These are phyloP conservation scores for Obelidium mucronatum DNA, from an alignment of 192 early-diverging fungal genomes.

Conservation along the genomic window DNA sequence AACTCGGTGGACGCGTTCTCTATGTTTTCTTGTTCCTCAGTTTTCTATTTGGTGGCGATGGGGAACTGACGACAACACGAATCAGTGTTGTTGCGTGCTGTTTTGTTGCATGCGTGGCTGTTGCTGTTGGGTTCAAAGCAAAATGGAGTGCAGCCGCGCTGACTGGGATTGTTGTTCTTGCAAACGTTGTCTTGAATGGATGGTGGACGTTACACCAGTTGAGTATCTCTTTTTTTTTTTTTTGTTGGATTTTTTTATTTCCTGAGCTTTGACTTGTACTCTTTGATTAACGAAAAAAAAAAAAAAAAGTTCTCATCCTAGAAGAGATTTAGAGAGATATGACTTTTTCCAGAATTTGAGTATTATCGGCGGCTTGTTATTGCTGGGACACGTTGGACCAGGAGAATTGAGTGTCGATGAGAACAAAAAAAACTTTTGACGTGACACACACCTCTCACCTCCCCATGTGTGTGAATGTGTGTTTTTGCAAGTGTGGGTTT, in stretches of 20 bases:
- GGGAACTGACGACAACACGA: conserved; percentile 63
- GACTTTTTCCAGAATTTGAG: conserved; percentile 97
- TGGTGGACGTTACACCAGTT: conserved; percentile 86
- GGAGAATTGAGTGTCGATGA: conserved; percentile 82
- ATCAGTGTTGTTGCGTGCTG: conserved; percentile 66
- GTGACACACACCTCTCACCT: not conserved
- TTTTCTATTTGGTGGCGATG: conserved; percentile 83
- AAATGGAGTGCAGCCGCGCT: conserved; percentile 92
- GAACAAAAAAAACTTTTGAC: conserved; percentile 92
- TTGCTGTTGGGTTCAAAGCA: conserved; percentile 95
- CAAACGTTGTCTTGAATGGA: conserved; percentile 93
- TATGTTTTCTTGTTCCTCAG: conserved; percentile 91
- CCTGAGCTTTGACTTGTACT: too few relatives aligned
- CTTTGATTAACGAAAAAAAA: not conserved
- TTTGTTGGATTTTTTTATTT: too few relatives aligned
- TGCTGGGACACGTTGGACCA: conserved; percentile 85
- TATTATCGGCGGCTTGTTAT: conserved; percentile 92
- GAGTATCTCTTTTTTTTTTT: not conserved
- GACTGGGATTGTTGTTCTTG: conserved; percentile 82
- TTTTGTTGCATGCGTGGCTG: conserved; percentile 86
- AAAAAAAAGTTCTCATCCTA: conserved; percentile 1
- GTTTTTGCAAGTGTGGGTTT: not conserved
- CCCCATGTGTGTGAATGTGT: not conserved
- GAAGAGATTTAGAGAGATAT: conserved; percentile 61
- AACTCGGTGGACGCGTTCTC: conserved; percentile 90